These are phyloP conservation scores for Fraxinus ornus DNA, from an alignment of 305 asterid genomes.

Conservation along the genomic window DNA sequence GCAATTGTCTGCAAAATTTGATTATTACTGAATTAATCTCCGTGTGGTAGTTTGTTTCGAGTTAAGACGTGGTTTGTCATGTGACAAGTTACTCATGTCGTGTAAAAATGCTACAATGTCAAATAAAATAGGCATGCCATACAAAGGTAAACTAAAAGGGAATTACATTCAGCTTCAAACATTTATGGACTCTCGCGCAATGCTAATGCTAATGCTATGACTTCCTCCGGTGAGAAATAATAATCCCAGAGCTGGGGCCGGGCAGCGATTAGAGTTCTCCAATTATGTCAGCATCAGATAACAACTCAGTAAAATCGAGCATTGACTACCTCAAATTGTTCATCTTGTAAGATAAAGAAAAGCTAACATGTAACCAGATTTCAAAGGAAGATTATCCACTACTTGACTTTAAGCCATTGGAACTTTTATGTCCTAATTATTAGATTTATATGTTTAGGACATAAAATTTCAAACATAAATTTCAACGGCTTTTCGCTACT, in stretches of 20 bases:
- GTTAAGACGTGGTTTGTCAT: not conserved
- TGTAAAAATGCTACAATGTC: not conserved
- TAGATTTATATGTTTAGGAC: not conserved
- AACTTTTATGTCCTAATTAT: not conserved
- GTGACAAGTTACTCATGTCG: not conserved
- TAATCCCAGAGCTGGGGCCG: not conserved
- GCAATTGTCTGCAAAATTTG: not conserved
- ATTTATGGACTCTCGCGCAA: not conserved
- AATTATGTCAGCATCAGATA: not conserved
- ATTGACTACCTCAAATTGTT: not conserved
- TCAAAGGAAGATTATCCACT: constrained; percentile 4
- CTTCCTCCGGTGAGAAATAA: not conserved
- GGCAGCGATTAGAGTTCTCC: not conserved
- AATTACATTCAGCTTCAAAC: not conserved
- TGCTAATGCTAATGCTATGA: not conserved
- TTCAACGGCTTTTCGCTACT: not conserved
- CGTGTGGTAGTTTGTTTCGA: not conserved
- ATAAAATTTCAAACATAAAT: not conserved
- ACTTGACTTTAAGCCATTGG: not conserved
- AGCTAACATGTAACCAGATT: not conserved
- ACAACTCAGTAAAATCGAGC: not conserved
- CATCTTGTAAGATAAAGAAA: not conserved
- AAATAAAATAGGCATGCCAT: not conserved
- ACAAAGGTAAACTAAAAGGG: not conserved
- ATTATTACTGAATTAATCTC: not conserved